A percentile compares a stretch with the other conserved stretches of the same genome.
These are phyloP conservation scores for Puccinia coronata DNA, from an alignment of 1,284 basidiomycete genomes.

Conservation along the genomic window DNA sequence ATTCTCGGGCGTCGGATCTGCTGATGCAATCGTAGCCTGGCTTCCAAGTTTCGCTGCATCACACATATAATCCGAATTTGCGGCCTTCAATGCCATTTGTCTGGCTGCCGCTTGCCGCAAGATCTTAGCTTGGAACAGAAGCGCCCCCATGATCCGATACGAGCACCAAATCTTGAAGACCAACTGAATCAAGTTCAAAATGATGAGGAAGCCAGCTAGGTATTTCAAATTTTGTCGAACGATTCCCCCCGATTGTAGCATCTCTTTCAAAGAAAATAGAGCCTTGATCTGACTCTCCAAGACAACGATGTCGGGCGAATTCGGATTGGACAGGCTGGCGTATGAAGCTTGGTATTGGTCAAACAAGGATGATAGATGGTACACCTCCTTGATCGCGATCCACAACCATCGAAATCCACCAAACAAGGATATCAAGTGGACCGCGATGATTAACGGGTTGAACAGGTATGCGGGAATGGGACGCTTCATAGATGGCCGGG, in stretches of 20 bases:
- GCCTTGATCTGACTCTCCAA: neutral
- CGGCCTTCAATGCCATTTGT: neutral
- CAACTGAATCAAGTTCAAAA: neutral
- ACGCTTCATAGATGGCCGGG: neutral
- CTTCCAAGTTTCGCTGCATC: neutral
- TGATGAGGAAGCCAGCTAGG: neutral
- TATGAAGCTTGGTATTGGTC: constrained; percentile 8
- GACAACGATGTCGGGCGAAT: neutral
- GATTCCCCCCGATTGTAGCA: neutral
- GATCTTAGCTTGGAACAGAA: constrained; percentile 6
- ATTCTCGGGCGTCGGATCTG: neutral
- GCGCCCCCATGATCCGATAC: neutral
- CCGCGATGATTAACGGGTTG: constrained; percentile 24
- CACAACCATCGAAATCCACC: neutral
- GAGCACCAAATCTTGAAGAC: neutral
- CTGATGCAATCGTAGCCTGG: neutral
- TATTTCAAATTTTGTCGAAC: neutral
- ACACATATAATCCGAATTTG: no score
- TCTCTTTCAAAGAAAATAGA: neutral
- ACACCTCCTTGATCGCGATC: neutral
- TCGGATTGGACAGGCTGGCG: neutral
- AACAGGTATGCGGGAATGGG: constrained; percentile 3
- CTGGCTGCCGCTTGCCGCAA: constrained; percentile 13
- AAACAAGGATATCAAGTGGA: constrained; percentile 10
- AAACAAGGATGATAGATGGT: neutral